These are phyloP conservation scores for Emydomyces testavorans DNA, from an alignment of 2,329 filamentous ascomycete genomes.

Conservation along the genomic window DNA sequence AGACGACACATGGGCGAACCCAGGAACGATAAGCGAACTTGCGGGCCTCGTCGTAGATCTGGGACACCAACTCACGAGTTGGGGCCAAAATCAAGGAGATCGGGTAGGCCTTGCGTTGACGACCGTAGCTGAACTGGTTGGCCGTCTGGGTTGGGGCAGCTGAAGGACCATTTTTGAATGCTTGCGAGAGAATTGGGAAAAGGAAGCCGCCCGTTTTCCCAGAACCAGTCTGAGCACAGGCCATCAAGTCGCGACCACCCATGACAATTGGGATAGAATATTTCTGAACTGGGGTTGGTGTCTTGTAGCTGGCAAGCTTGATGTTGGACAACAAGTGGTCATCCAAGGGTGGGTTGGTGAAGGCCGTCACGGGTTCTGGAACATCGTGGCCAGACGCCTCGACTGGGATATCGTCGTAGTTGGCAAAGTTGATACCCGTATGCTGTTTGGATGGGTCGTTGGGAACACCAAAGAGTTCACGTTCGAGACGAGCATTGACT, in stretches of 20 bases:
- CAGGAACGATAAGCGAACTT: conserved; percentile 99
- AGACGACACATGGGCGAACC: conserved; percentile 96
- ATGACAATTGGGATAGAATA: conserved; percentile 99
- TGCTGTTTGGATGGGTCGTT: conserved; percentile 93
- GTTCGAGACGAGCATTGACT: conserved; percentile 77
- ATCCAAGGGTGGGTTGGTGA: conserved; percentile 90
- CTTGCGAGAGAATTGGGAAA: conserved; percentile 97
- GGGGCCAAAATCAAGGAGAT: conserved; percentile 92
- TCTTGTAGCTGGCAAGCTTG: conserved; percentile 83
- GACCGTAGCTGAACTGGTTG: conserved; percentile 60
- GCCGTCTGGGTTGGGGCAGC: conserved; percentile 50
- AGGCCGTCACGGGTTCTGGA: conserved; percentile 78
- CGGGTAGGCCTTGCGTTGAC: conserved; percentile 94
- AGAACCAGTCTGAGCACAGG: conserved; percentile 98
- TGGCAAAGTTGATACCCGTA: conserved; percentile 99
- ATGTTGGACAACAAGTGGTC: conserved; percentile 91
- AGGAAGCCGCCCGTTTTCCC: conserved; percentile 99
- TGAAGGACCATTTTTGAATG: conserved; percentile 80
- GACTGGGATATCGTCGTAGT: conserved; percentile 98
- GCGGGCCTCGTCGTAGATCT: conserved; percentile 94
- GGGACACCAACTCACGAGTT: conserved; percentile 94
- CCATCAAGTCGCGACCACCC: conserved; percentile 96
- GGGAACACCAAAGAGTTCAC: conserved; percentile 81
- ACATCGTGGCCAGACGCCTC: conserved; percentile 91
- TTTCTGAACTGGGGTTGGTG: conserved; percentile 95